Base-by-base conservation (phyloP, 140 eudicot genomes). In the Oenanthe javanica region DNA sequence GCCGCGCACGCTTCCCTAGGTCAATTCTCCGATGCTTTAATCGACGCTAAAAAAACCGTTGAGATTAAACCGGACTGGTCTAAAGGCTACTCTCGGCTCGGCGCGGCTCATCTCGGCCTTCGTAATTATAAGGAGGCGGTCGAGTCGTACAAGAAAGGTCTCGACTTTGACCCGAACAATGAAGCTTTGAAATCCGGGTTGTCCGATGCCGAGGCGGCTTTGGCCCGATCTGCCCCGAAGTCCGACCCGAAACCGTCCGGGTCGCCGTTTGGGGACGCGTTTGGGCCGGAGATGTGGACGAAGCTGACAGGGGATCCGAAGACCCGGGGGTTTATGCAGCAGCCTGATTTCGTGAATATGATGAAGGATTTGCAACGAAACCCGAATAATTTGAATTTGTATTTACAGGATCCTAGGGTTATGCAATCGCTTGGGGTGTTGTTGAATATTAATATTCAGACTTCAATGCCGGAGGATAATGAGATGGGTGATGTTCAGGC, bases 221-320 rank as follows among this genome's bases (percentile, higher is more conserved):
- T 42, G 79, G 5, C 72, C 42, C 80, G 45, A n/a, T 49, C n/a
- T n/a, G n/a, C n/a, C n/a, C n/a, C n/a, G n/a, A n/a, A n/a, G n/a
- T n/a, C 84, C n/a, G 61, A 82, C 0, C 72, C 52, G 15, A 16
- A 67, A 14, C 71, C 9, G 7, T 11, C 72, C 72, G 72, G 72
- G 72, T 66, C 72, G 36, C 87, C 91, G 76, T 92, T 94, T 72
- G 97, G 96, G 0, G 97, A 94, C 78, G 96, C 93, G 61, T 94
- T 94, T 81, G 98, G 98, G 67, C 91, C 95, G 80, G 97, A 92
- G 83, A 92, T 94, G 98, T 92, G 94, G 98, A 87, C 89, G 3
- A 94, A 87, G 89, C 80, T 94, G 31, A 90, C 94, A 13, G 87
- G 92, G 9, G 98, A 94, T 77, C 91, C 97, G 61, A 72, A 81